A percentile compares a stretch with the other conserved stretches of the same genome.
Conservation (phyloP, 202 grass and related monocot species). For the Cymbopogon flexuosus region DNA sequence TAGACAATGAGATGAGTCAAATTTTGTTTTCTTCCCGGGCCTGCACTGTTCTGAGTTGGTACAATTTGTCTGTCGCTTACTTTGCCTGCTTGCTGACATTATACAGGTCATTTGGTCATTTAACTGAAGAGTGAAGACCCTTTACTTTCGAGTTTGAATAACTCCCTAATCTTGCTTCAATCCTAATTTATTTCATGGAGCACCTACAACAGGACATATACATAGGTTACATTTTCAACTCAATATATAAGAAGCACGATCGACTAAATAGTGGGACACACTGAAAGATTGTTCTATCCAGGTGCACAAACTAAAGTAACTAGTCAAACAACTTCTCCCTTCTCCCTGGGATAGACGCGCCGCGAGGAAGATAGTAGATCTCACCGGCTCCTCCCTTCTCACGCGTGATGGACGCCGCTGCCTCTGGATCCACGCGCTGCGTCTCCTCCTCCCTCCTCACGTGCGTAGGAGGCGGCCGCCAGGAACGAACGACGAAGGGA, state of each 20-base stretch:
- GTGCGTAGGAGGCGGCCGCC: too few relatives aligned
- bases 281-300: background rate
- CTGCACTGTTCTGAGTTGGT: slow-evolving; percentile 51
- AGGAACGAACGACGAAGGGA: too few relatives aligned
- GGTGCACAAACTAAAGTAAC: background rate
- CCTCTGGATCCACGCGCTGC: too few relatives aligned
- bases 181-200: background rate
- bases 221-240: background rate
- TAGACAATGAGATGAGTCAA: slow-evolving; percentile 51
- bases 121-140: slow-evolving; percentile 10
- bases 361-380: too few relatives aligned
- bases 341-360: too few relatives aligned
- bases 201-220: slow-evolving; percentile 16
- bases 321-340: background rate
- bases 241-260: background rate
- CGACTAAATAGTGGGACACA: background rate
- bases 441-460: too few relatives aligned
- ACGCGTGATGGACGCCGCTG: too few relatives aligned
- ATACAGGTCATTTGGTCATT: slow-evolving; percentile 65
- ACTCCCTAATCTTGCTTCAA: background rate
- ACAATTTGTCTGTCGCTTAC: slow-evolving; percentile 58
- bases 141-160: slow-evolving; percentile 2
- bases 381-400: too few relatives aligned
- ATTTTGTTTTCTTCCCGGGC: slow-evolving; percentile 54
- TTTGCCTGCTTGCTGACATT: slow-evolving; percentile 81